Evolutionary conservation across 2,329 filamentous ascomycete species (phyloP).

Genomic region (Nigrospora osmanthi): DNA sequence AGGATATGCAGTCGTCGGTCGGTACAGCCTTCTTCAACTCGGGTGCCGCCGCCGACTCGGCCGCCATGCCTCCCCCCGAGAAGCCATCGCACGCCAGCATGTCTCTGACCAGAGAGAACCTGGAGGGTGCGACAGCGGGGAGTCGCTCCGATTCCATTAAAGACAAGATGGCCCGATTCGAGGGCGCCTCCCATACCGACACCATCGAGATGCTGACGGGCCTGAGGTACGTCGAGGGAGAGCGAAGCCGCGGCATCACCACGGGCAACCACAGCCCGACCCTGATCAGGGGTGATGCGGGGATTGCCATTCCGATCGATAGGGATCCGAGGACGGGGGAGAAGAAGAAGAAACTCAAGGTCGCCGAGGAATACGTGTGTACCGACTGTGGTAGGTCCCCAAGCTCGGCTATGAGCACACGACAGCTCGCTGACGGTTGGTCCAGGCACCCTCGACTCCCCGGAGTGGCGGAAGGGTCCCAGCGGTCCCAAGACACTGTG

Average conservation of each 20-base stretch:
- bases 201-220: constrained; percentile 92
- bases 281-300: constrained; percentile 76
- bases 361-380: constrained; percentile 84
- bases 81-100: constrained; percentile 54
- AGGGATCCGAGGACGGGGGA: constrained; percentile 64
- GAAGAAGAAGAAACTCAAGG: constrained; percentile 85
- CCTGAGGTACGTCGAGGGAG: constrained; percentile 78
- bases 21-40: constrained; percentile 17
- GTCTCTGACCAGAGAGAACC: constrained; percentile 69
- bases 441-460: constrained; percentile 73
- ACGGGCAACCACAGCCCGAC: constrained; percentile 76
- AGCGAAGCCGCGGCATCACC: constrained; percentile 79
- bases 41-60: constrained; percentile 28
- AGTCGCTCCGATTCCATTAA: constrained; percentile 67
- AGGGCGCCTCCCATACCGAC: constrained; percentile 69
- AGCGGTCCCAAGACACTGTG: constrained; percentile 90
- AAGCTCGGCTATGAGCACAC: neutral
- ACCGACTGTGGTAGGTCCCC: constrained; percentile 70
- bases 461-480: constrained; percentile 93
- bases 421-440: constrained; percentile 3
- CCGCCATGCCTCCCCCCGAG: constrained; percentile 57
- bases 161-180: constrained; percentile 79
- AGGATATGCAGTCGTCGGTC: constrained; percentile 29
- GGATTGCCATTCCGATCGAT: constrained; percentile 76
- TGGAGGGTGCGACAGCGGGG: constrained; percentile 62